Percentiles rank a stretch among this genome's conserved stretches.
phyloP scores from a whole-genome alignment of 805 yeast genomes.

The Lachancea waltii region DNA sequence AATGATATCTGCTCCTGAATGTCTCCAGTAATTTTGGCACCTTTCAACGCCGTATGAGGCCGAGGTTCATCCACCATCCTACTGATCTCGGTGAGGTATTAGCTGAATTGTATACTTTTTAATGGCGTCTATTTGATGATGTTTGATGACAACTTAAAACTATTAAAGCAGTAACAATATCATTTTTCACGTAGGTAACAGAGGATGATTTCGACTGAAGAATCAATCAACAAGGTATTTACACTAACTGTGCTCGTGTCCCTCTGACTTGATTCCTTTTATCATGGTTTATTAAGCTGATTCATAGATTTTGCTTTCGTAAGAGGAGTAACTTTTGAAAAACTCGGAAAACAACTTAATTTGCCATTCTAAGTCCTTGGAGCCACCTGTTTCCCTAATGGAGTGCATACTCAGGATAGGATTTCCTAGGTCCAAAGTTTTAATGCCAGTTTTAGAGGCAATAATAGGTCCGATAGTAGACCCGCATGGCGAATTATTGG shows the following conservation, averaged over 20 bases:
- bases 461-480: conserved; percentile 94
- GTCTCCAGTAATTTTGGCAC: conserved; percentile 7
- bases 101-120: background rate
- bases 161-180: no score
- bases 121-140: background rate
- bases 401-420: conserved; percentile 94
- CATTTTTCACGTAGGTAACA: no score
- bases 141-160: no score
- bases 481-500: conserved; percentile 92
- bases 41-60: conserved; percentile 6
- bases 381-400: conserved; percentile 85
- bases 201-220: no score
- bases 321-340: conserved; percentile 41
- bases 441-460: conserved; percentile 77
- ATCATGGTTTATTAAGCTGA: no score
- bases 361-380: conserved; percentile 61
- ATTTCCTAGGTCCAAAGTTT: conserved; percentile 85
- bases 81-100: background rate
- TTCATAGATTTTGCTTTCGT: conserved; percentile 37
- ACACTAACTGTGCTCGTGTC: no score
- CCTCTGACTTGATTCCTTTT: no score
- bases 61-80: conserved; percentile 3
- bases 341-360: conserved; percentile 56
- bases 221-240: no score
- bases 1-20: conserved; percentile 9